Evolutionary conservation across 331 rosid species (phyloP), one percentile per base, ranked within the genome.

Genomic region (Stylosanthes scabra): DNA sequence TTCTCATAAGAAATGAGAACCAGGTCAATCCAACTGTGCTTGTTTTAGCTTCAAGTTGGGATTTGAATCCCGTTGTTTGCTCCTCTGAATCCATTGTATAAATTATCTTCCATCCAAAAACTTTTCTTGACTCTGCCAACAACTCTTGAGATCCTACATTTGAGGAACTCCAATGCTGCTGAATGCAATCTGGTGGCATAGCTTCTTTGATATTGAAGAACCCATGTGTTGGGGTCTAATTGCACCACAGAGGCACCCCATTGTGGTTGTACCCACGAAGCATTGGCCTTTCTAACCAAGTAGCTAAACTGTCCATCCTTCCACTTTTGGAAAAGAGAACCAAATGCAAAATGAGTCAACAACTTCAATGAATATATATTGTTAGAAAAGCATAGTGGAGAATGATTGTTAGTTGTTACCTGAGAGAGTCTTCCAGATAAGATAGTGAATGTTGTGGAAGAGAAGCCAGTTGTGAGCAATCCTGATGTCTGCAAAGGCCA

Each of bases 401-500:
- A 39, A 59, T 31, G 5, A 5, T 31, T 31, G 37, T 31, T 0
- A 3, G 5, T 31, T 31, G 15, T 80, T 86, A 90, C 97, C 97
- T 91, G 88, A 0, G 93, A 91, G 56, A 91, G 83, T 84, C 96
- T 83, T 73, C 97, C 97, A 3, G 97, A 84, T 67, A 94, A 65
- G 80, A 94, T 63, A 16, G 90, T 83, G 78, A 86, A 83, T 28
- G 96, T 72, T 64, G 85, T 76, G 13, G 50, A 65, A 41, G 99
- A 91, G 74, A 87, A 76, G 4, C 89, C 88, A 16, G 81, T 77
- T 13, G 82, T 81, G 68, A 91, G 90, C 80, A 94, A 74, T 46
- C 97, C 99, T 25, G 97, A 91, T 2, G 99, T 91, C 84, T 91
- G 97, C 82, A 91, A 63, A 40, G 99, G 97, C 97, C 99, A 94